Evolutionary conservation across 805 yeast genomes (phyloP).

Genomic region (Teunomyces aglyptinius): DNA sequence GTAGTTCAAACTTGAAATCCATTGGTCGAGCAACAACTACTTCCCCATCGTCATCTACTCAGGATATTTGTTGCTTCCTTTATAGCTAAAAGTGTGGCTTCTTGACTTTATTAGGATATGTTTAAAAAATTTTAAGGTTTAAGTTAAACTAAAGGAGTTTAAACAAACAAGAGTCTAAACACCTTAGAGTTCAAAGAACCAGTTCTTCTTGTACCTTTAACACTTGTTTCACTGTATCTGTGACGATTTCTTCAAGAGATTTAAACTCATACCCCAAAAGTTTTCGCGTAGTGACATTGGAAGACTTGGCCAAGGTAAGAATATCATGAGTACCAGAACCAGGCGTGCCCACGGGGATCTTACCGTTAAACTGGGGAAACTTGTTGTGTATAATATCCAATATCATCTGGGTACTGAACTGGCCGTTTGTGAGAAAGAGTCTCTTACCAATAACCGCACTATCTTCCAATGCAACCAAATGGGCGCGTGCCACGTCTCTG

Average conservation of each 20-base stretch:
- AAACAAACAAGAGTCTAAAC: not conserved
- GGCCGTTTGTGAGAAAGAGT: conserved; percentile 32
- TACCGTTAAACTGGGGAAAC: conserved; percentile 17
- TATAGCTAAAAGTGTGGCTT: not conserved
- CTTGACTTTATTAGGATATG: not conserved
- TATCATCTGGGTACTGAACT: conserved; percentile 29
- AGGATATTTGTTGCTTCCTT: not conserved
- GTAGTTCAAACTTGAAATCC: conserved; percentile 5
- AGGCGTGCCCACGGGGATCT: conserved; percentile 28
- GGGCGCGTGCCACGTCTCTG: conserved; percentile 28
- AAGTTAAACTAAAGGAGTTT: not conserved
- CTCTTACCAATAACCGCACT: conserved; percentile 24
- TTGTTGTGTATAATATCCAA: conserved; percentile 27
- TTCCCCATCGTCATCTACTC: not conserved
- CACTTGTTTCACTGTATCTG: conserved; percentile 24
- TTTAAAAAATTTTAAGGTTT: not conserved
- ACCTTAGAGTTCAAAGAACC: not conserved
- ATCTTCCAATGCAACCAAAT: conserved; percentile 30
- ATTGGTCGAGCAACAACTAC: not conserved
- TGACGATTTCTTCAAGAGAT: conserved; percentile 21
- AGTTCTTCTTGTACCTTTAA: not conserved
- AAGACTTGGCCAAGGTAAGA: conserved; percentile 21
- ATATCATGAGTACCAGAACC: conserved; percentile 30
- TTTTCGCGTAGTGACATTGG: conserved; percentile 9
- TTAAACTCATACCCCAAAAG: conserved; percentile 22